A percentile compares a stretch with the other conserved stretches of the same genome.
Evolutionary conservation across 192 early-diverging fungal genomes (phyloP).

Genomic region (Entomortierella parvispora): DNA sequence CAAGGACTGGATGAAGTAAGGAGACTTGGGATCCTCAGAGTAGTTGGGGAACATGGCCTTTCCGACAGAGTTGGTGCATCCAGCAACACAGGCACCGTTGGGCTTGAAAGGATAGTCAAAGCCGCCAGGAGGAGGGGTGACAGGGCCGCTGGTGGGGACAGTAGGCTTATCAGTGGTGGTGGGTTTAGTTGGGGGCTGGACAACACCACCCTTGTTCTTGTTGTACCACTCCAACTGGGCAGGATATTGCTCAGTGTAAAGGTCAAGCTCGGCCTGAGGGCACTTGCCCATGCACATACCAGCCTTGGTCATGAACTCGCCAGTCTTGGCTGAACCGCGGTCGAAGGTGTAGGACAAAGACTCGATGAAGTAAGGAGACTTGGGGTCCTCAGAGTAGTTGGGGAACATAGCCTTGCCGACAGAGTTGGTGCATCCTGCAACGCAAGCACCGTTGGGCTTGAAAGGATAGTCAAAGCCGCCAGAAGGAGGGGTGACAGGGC

Average conservation of each 20-base stretch:
- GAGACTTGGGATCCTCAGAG: slow-evolving; percentile 34
- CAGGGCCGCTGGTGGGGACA: neutral
- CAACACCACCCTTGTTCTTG: slow-evolving; percentile 17
- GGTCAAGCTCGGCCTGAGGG: slow-evolving; percentile 7
- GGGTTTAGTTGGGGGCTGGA: too few relatives aligned
- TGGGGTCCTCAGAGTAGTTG: slow-evolving; percentile 23
- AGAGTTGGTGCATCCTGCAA: neutral
- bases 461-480: slow-evolving; percentile 23
- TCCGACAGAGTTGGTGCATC: slow-evolving; percentile 22
- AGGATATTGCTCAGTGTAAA: slow-evolving; percentile 9
- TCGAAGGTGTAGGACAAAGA: slow-evolving; percentile 14
- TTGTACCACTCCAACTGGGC: slow-evolving; percentile 12
- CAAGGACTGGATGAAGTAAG: slow-evolving; percentile 29
- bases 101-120: slow-evolving; percentile 26
- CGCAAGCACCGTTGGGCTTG: slow-evolving; percentile 18
- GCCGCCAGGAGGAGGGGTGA: slow-evolving; percentile 1
- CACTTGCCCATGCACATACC: slow-evolving; percentile 20
- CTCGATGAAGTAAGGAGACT: slow-evolving; percentile 19
- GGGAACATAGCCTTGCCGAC: slow-evolving; percentile 23
- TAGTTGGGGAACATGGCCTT: slow-evolving; percentile 39
- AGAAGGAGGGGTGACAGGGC: neutral
- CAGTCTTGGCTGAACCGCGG: neutral
- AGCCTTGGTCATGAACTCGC: slow-evolving; percentile 11
- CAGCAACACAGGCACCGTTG: slow-evolving; percentile 20
- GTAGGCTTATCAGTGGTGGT: too few relatives aligned